Evolutionary conservation across 495 filamentous ascomycete species (phyloP), one percentile per base, ranked within the genome.

Genomic region (Pyrenula massariospora): DNA sequence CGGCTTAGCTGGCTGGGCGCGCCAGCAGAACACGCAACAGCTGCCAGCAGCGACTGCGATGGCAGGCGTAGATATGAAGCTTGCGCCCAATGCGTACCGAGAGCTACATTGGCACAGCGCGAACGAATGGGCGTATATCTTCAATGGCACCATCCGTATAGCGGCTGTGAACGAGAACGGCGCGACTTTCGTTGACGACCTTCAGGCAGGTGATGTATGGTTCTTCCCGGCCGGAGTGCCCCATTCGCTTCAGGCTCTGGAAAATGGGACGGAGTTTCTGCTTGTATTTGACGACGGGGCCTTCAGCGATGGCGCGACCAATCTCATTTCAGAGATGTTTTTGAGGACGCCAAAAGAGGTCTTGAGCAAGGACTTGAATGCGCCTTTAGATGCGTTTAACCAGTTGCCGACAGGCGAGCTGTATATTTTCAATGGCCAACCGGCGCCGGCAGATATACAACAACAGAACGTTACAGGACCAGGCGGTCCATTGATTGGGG

Each of bases 51-150:
- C 80, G 15, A 76, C 63, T 20, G 73, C 69, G 52, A 80, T 85
- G 74, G 82, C 83, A 3, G 83, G 83, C 54, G 83, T 85, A 2
- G 78, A 86, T 59, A 86, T 86, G 83, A 74, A 79, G 24, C 73
- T 86, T 10, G 74, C 72, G 25, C 73, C 76, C 12, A 63, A 75
- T 52, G 78, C 75, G 1, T 82, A 82, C 58, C 71, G 81, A 10
- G 81, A 84, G 56, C 64, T 84, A 23, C 81, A 84, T 61, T 83
- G 80, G 81, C 81, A 84, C 56, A 80, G 73, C 22, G 75, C 79
- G 0, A 72, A 65, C 58, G 80, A 84, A 62, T 83, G 81, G 81
- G 69, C 76, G 0, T 62, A 75, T 47, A 67, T 83, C 1, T 59
- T 83, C 48, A 80, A 78, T 56, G 81, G 81, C 1, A 73, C 73